Evolutionary conservation across 805 yeast species (phyloP).

Genomic region (Deakozyma indianensis): DNA sequence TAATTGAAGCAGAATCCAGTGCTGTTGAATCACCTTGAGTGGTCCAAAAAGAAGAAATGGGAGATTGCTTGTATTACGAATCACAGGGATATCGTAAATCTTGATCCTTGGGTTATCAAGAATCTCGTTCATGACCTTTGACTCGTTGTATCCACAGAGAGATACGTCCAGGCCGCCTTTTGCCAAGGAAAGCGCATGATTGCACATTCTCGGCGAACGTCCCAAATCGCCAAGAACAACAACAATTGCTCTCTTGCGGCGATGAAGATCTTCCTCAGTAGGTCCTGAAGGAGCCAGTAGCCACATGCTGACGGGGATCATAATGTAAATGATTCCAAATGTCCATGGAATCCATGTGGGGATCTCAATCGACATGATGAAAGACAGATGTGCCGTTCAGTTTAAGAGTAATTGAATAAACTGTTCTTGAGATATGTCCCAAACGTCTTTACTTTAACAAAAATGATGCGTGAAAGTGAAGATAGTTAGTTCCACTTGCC

Average conservation of each 20-base stretch:
- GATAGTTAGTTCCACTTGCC: no score
- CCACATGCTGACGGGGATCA: constrained; percentile 9
- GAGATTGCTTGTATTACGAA: constrained; percentile 14
- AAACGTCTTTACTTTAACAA: no score
- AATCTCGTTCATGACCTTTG: constrained; percentile 15
- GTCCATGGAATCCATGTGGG: neutral
- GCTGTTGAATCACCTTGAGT: constrained; percentile 46
- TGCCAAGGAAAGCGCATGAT: constrained; percentile 76
- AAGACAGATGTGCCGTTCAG: no score
- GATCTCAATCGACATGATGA: neutral
- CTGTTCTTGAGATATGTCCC: no score
- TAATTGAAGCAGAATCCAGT: constrained; percentile 9
- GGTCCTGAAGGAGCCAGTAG: constrained; percentile 6
- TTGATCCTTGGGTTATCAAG: constrained; percentile 13
- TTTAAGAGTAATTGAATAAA: no score
- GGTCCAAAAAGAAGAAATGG: constrained; percentile 47
- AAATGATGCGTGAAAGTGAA: no score
- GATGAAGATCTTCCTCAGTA: constrained; percentile 8
- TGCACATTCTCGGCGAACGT: constrained; percentile 87
- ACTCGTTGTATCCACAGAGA: constrained; percentile 57
- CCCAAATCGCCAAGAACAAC: constrained; percentile 88
- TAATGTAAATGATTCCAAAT: constrained; percentile 6
- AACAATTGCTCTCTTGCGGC: constrained; percentile 45
- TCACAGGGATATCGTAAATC: constrained; percentile 18
- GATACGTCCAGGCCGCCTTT: constrained; percentile 57